Base-by-base conservation (phyloP, 2,329 filamentous ascomycete species). In the Epichloe amarillans region DNA sequence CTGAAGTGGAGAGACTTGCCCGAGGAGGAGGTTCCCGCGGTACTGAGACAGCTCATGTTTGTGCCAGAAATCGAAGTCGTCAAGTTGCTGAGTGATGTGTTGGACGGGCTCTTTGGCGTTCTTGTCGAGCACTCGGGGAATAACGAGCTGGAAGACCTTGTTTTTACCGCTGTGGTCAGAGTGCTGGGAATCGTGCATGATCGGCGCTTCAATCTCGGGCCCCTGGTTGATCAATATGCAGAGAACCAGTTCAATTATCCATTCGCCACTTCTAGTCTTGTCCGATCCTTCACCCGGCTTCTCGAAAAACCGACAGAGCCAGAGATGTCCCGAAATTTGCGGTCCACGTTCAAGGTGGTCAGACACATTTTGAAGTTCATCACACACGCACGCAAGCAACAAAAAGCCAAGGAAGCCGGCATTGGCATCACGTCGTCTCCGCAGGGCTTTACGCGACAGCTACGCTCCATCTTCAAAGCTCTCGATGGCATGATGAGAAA, bases 31-130 rank as follows among this genome's bases (percentile, higher is more conserved):
- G 74, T 97, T 1, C 74, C 86, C 1, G 75, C 81, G 23, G 72
- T 95, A 1, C 70, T 98, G 41, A 85, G 86, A 62, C 83, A 90
- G 57, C 79, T 97, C 46, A 83, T 90, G 19, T 97, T 97, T 57
- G 90, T 98, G 0, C 87, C 93, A 0, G 93, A 98, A 64, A 95
- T 97, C 51, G 94, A 98, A 67, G 87, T 98, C 36, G 93, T 98
- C 55, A 98, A 97, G 70, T 77, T 97, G 41, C 72, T 97, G 7
- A 85, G 80, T 55, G 86, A 95, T 59, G 89, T 97, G 1, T 84
- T 98, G 49, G 88, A 95, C 64, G 82, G 88, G 0, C 77, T 98
- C 1, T 98, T 98, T 62, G 85, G 88, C 5, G 89, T 96, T 30
- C 72, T 97, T 30, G 87, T 94, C 33, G 89, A 96, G 58, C 84